phyloP scores from a whole-genome alignment of 768 basidiomycete species.

The Podaxis rugospora region DNA sequence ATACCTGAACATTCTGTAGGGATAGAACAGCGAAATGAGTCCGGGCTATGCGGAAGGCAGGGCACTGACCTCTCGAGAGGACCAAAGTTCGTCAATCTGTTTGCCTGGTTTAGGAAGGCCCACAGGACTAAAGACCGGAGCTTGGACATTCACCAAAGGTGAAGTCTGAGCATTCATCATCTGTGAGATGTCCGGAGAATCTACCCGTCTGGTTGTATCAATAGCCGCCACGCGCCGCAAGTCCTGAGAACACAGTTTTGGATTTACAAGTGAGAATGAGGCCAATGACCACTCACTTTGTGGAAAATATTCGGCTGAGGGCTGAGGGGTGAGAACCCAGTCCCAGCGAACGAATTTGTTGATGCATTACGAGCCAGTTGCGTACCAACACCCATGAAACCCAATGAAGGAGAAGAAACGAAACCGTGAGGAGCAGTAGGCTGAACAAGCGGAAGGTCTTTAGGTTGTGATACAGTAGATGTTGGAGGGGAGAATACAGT shows the following conservation, averaged over 20 bases:
- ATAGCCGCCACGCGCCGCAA: constrained; percentile 11
- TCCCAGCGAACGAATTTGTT: constrained; percentile 14
- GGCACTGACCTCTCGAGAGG: constrained; percentile 24
- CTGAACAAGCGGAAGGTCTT: neutral
- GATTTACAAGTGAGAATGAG: neutral
- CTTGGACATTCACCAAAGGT: constrained; percentile 27
- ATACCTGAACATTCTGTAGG: constrained; percentile 19
- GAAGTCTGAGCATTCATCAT: constrained; percentile 16
- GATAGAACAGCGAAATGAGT: neutral
- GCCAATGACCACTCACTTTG: constrained; percentile 15
- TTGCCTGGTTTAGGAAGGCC: constrained; percentile 29
- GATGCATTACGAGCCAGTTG: neutral
- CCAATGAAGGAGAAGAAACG: neutral
- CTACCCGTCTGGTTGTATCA: constrained; percentile 10
- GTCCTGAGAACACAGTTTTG: constrained; percentile 15
- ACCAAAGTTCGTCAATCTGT: constrained; percentile 29
- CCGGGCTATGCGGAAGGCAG: neutral
- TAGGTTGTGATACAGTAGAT: constrained; percentile 2
- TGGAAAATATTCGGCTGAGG: constrained; percentile 16
- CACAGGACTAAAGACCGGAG: constrained; percentile 30
- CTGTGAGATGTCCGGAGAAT: constrained; percentile 24
- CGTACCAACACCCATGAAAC: neutral
- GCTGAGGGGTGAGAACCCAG: constrained; percentile 22
- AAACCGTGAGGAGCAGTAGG: neutral
- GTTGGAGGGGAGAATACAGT: constrained; percentile 8